Evolutionary conservation across 805 yeast species (phyloP).

Genomic region (Candida railenensis): DNA sequence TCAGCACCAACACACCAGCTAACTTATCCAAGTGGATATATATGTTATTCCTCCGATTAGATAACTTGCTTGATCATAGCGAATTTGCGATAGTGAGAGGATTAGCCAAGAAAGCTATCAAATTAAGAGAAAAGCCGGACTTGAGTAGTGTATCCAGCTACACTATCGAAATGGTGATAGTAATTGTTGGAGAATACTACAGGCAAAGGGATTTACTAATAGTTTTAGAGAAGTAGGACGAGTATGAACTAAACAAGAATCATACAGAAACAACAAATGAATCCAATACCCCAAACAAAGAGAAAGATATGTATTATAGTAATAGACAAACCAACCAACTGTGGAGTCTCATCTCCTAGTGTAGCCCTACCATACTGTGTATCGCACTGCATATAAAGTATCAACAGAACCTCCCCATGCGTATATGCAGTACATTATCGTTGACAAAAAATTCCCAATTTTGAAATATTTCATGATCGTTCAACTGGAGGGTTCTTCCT

Average conservation of each 20-base stretch:
- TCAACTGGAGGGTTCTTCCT: neutral
- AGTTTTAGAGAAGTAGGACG: neutral
- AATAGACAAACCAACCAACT: too few relatives aligned
- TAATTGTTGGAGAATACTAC: conserved; percentile 30
- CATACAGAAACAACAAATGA: too few relatives aligned
- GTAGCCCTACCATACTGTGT: too few relatives aligned
- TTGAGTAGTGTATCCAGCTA: conserved; percentile 14
- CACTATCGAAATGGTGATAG: conserved; percentile 30
- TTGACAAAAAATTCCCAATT: neutral
- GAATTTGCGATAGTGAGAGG: conserved; percentile 35
- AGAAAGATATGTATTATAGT: too few relatives aligned
- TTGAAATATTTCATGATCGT: too few relatives aligned
- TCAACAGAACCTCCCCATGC: neutral
- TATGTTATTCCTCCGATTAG: conserved; percentile 32
- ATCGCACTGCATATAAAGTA: too few relatives aligned
- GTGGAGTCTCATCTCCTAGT: too few relatives aligned
- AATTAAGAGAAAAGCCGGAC: conserved; percentile 16
- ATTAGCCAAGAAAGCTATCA: conserved; percentile 37
- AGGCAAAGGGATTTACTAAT: conserved; percentile 33
- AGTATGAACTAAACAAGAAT: neutral
- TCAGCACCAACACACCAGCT: conserved; percentile 26
- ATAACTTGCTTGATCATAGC: conserved; percentile 28
- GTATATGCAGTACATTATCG: neutral
- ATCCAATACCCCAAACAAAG: too few relatives aligned
- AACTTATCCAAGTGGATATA: conserved; percentile 37